Conservation (phyloP, 2,329 filamentous ascomycete genomes). For the Aspergillaceae sp. region DNA sequence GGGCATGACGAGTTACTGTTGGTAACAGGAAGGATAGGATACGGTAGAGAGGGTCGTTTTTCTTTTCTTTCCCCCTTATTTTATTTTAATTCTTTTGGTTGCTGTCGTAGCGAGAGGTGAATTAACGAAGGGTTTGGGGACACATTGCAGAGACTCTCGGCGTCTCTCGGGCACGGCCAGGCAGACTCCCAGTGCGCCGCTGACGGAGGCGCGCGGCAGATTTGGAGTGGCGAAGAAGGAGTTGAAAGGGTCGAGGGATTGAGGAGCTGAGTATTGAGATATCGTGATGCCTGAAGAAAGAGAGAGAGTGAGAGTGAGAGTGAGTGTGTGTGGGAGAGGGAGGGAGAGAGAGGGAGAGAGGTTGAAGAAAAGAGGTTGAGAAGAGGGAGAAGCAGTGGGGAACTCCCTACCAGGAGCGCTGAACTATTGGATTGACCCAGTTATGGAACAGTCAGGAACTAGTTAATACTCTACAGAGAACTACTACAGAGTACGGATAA, state of each 20-base stretch:
- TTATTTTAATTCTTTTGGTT: neutral
- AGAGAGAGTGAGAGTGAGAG: neutral
- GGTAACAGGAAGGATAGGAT: constrained; percentile 1
- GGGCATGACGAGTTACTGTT: constrained; percentile 36
- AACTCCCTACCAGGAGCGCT: neutral
- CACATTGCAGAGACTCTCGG: constrained; percentile 12
- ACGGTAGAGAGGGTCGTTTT: constrained; percentile 3
- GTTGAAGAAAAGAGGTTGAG: neutral
- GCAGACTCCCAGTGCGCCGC: constrained; percentile 4
- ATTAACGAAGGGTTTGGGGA: constrained; percentile 3
- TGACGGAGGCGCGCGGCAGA: constrained; percentile 1
- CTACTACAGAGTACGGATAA: too few relatives aligned
- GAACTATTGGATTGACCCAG: too few relatives aligned
- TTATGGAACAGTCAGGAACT: too few relatives aligned
- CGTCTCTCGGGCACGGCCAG: neutral
- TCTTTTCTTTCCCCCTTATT: too few relatives aligned
- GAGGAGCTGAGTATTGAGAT: neutral
- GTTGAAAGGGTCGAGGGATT: neutral
- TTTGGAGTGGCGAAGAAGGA: neutral
- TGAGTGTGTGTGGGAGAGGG: neutral
- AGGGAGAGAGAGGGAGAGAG: neutral
- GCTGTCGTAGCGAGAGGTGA: constrained; percentile 2
- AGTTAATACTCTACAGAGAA: too few relatives aligned
- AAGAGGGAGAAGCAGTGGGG: neutral
- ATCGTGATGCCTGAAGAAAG: neutral